Evolutionary conservation across 371 early-diverging fungal genomes (phyloP), one percentile per base, ranked within the genome.

Genomic region (Mucor piriformis): DNA sequence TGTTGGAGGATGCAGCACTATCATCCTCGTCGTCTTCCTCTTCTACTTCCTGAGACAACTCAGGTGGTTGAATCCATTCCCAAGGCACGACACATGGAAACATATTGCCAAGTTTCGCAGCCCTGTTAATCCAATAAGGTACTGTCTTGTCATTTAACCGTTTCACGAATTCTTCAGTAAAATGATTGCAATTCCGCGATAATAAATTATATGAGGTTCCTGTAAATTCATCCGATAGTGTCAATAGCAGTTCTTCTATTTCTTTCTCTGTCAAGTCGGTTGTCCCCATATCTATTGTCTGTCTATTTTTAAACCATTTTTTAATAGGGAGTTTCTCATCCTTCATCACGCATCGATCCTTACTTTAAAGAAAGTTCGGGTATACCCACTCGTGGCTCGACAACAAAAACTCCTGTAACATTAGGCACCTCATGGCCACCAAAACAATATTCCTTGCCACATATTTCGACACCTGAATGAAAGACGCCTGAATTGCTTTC

Each of bases 101-200:
- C 66, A 82, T 75, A 7, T 76, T 75, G 6, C 83, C 84, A 7
- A 84, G 33, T 49, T 71, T 76, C 40, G 84, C 84, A 1, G 84
- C 84, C 20, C 83, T 72, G 54, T 84, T 84, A 63, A 84, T 82
- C 84, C 84, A 84, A 18, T 66, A 69, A 3, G 85, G 85, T 20
- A 75, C 58, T 15, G 72, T 49, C 61, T 69, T 73, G 7, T 76
- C 73, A 23, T 76, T 77, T 18, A 84, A 63, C 27, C 57, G 56
- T 27, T 57, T 50, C 13, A 77, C 73, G 64, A 83, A 67, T 23
- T 73, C 82, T 12, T 74, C 71, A 3, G 85, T 74, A 60, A 82
- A 84, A 61, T 84, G 83, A 43, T 84, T 84, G 44, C 85, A 84
- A 55, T 84, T 84, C 57, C 85, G 81, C 32, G 74, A 72, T n/a